These are phyloP conservation scores for Scedosporium minutisporum DNA, from an alignment of 2,329 filamentous ascomycete genomes.

Conservation along the genomic window DNA sequence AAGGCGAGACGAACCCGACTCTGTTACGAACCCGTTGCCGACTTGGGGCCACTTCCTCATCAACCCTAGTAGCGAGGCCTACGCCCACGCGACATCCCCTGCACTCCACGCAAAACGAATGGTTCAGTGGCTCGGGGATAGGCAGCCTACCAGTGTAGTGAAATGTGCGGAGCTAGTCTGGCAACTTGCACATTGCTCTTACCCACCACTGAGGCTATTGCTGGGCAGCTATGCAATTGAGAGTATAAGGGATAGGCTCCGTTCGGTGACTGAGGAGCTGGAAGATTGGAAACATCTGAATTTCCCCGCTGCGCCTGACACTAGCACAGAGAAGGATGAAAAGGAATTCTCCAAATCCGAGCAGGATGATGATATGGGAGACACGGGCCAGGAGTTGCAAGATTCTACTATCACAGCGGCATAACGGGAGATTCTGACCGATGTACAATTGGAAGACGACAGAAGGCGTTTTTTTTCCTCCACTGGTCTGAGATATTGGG, in stretches of 20 bases:
- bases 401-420: background rate
- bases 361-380: conserved; percentile 1
- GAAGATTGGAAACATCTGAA: conserved; percentile 88
- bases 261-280: conserved; percentile 88
- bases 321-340: conserved; percentile 5
- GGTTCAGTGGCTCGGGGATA: conserved; percentile 87
- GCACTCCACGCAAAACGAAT: conserved; percentile 83
- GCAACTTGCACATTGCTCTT: conserved; percentile 92
- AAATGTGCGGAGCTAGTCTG: conserved; percentile 91
- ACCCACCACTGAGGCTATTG: conserved; percentile 77
- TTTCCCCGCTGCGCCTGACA: conserved; percentile 24
- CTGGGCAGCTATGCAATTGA: conserved; percentile 92
- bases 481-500: too few relatives aligned
- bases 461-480: too few relatives aligned
- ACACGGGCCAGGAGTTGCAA: conserved; percentile 1
- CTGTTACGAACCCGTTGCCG: conserved; percentile 48
- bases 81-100: conserved; percentile 67
- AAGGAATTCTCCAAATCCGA: conserved; percentile 9
- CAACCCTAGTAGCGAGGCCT: conserved; percentile 74
- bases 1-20: conserved; percentile 69
- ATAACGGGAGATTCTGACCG: background rate
- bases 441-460: too few relatives aligned
- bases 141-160: conserved; percentile 84
- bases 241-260: conserved; percentile 80
- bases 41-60: conserved; percentile 90